Conservation (phyloP, 2,329 filamentous ascomycete genomes). For the Paecilomyces formosus region DNA sequence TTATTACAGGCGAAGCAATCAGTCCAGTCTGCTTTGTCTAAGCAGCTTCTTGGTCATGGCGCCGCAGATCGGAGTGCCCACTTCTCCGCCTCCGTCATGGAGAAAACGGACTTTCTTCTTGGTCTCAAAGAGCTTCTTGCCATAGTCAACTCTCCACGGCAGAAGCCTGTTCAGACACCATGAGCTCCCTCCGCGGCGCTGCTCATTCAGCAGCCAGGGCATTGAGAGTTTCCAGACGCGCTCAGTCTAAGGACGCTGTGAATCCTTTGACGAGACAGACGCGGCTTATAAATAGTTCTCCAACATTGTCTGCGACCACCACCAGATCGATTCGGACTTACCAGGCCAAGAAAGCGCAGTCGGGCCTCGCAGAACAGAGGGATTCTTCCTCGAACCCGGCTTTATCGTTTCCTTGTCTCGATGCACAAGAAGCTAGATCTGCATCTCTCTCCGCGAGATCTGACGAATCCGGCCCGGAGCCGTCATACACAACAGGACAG, state of each 20-base stretch:
- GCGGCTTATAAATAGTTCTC: not conserved
- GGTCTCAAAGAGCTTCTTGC: not conserved
- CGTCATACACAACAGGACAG: slow-evolving; percentile 85
- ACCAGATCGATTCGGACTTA: slow-evolving; percentile 8
- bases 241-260: slow-evolving; percentile 6
- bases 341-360: slow-evolving; percentile 10
- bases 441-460: slow-evolving; percentile 63
- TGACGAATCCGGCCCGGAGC: slow-evolving; percentile 73
- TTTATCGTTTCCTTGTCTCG: slow-evolving; percentile 83
- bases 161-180: slow-evolving; percentile 1
- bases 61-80: not conserved
- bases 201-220: slow-evolving; percentile 10
- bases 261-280: not conserved
- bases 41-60: not conserved
- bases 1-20: no score
- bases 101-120: not conserved
- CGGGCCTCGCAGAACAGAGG: slow-evolving; percentile 7
- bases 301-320: slow-evolving; percentile 3
- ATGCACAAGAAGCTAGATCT: slow-evolving; percentile 72
- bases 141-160: not conserved
- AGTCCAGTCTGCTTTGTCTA: not conserved
- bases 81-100: slow-evolving; percentile 2
- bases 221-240: slow-evolving; percentile 3
- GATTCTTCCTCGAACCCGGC: slow-evolving; percentile 62
- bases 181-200: slow-evolving; percentile 10